Evolutionary conservation across 2,329 filamentous ascomycete species (phyloP).

Genomic region (Didymella pomorum): DNA sequence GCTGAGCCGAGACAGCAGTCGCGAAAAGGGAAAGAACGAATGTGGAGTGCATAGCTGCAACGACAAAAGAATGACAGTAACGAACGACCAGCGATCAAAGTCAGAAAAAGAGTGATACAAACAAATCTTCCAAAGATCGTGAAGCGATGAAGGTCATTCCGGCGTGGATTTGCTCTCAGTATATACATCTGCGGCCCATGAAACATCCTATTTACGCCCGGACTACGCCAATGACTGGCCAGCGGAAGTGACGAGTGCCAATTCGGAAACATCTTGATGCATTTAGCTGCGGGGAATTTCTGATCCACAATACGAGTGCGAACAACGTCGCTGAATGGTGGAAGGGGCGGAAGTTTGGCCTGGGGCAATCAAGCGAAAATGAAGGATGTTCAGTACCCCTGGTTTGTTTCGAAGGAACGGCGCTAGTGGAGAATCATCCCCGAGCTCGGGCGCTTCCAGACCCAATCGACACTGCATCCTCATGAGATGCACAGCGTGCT

Average conservation of each 20-base stretch:
- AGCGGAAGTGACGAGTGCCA: conserved; percentile 25
- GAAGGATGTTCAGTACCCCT: conserved; percentile 33
- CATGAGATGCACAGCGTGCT: conserved; percentile 7
- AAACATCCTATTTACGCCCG: conserved; percentile 34
- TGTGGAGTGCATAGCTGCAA: conserved; percentile 41
- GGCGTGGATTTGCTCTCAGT: conserved; percentile 22
- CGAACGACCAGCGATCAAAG: conserved; percentile 45
- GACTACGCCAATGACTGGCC: conserved; percentile 25
- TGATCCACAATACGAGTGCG: conserved; percentile 20
- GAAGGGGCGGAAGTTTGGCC: conserved; percentile 24
- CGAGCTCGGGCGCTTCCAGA: conserved; percentile 26
- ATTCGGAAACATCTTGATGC: conserved; percentile 28
- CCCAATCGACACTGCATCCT: conserved; percentile 9
- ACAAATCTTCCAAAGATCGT: conserved; percentile 35
- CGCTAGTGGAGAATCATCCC: conserved; percentile 32
- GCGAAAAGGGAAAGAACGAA: conserved; percentile 46
- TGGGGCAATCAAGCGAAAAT: conserved; percentile 30
- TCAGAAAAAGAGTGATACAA: conserved; percentile 35
- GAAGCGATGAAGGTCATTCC: conserved; percentile 25
- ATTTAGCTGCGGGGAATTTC: conserved; percentile 26
- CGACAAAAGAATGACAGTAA: conserved; percentile 42
- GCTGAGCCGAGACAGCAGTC: conserved; percentile 47
- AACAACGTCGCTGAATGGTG: conserved; percentile 29
- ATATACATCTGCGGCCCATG: conserved; percentile 31
- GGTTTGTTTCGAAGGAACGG: conserved; percentile 35